Evolutionary conservation across 2,329 filamentous ascomycete genomes (phyloP).

Genomic region (Cladosporium halotolerans): DNA sequence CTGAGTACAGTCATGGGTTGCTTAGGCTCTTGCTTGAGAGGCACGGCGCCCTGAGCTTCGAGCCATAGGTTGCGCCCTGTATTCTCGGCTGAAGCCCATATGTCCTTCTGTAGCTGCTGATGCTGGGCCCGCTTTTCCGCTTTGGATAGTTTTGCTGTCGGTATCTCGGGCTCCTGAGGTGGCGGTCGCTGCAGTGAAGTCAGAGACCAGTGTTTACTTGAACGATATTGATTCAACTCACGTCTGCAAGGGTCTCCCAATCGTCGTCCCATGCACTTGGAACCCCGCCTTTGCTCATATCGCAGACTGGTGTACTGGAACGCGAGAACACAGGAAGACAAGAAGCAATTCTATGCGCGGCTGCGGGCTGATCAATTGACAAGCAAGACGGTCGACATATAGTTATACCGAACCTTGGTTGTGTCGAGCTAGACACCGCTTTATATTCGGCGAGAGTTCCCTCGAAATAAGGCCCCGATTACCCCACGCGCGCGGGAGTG

Average conservation of each 20-base stretch:
- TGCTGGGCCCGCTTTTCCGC: conserved; percentile 75
- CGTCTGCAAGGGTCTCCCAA: conserved; percentile 76
- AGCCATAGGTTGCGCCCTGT: conserved; percentile 70
- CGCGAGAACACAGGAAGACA: too few relatives aligned
- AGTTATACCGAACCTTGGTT: too few relatives aligned
- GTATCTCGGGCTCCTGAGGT: conserved; percentile 34
- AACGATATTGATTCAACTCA: conserved; percentile 28
- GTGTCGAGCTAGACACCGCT: too few relatives aligned
- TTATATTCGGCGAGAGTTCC: too few relatives aligned
- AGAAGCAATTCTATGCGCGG: too few relatives aligned
- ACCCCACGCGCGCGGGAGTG: background rate
- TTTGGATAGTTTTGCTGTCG: conserved; percentile 54
- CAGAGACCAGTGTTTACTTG: background rate
- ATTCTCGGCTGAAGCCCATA: conserved; percentile 88
- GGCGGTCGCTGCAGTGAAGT: conserved; percentile 12
- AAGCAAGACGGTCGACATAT: too few relatives aligned
- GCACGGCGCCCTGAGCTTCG: conserved; percentile 55
- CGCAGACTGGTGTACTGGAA: too few relatives aligned
- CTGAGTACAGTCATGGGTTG: conserved; percentile 77
- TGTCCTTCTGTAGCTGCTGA: conserved; percentile 71
- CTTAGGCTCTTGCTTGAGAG: conserved; percentile 66
- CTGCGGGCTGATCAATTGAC: too few relatives aligned
- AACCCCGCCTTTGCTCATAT: conserved; percentile 42
- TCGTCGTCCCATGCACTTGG: conserved; percentile 88
- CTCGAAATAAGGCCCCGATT: too few relatives aligned